Conservation (phyloP, 2,329 filamentous ascomycete genomes). For the Verticillium albo-atrum region DNA sequence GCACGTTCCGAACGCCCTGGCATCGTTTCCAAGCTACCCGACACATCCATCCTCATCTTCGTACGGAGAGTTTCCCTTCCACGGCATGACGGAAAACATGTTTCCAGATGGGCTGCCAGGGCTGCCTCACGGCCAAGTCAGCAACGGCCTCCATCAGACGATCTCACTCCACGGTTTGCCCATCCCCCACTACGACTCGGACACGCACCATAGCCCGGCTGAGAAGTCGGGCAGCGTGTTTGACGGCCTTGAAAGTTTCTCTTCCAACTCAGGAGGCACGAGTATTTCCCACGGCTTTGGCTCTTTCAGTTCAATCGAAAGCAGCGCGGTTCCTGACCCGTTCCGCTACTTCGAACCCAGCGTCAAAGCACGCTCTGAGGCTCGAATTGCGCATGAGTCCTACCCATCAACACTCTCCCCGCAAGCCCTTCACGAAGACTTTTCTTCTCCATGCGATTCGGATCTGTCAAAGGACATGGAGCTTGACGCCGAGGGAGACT, state of each 20-base stretch:
- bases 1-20: slow-evolving; percentile 3
- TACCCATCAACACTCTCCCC: not conserved
- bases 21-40: slow-evolving; percentile 1
- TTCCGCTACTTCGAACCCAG: not conserved
- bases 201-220: not conserved
- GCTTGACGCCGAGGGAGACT: slow-evolving; percentile 1
- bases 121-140: not conserved
- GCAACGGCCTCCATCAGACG: not conserved
- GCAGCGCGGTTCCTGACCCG: not conserved
- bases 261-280: not conserved
- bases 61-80: not conserved
- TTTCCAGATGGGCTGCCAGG: not conserved
- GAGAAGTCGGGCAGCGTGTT: not conserved
- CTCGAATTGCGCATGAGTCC: not conserved
- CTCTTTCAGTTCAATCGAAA: slow-evolving; percentile 4
- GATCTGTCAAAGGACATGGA: slow-evolving; percentile 5
- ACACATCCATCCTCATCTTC: slow-evolving; percentile 4
- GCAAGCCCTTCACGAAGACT: not conserved
- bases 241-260: slow-evolving; percentile 10
- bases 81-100: not conserved
- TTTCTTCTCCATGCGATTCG: not conserved
- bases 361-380: not conserved
- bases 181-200: not conserved
- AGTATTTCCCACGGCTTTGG: not conserved
- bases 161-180: not conserved